phyloP scores from a whole-genome alignment of 2,329 filamentous ascomycete genomes.

The Diaporthe sp. region DNA sequence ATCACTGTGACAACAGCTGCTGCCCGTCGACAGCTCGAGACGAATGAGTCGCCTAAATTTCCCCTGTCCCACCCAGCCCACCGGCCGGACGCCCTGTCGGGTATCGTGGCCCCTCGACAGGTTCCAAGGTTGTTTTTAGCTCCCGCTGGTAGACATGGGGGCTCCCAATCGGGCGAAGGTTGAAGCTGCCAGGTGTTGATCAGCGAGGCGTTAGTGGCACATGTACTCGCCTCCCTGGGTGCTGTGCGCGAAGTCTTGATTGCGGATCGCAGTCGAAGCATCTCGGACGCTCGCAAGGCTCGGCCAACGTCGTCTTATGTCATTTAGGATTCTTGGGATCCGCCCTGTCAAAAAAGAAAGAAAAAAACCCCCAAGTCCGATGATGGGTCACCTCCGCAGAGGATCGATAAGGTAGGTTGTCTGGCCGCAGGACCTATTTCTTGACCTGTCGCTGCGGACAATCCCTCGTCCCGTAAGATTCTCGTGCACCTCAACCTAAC shows the following conservation, averaged over 20 bases:
- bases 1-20: constrained; percentile 24
- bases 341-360: background rate
- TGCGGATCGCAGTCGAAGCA: background rate
- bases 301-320: constrained; percentile 32
- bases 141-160: constrained; percentile 44
- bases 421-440: background rate
- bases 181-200: constrained; percentile 22
- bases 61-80: constrained; percentile 40
- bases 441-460: background rate
- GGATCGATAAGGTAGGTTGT: constrained; percentile 31
- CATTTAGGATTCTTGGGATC: constrained; percentile 18
- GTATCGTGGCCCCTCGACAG: constrained; percentile 44
- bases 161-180: constrained; percentile 32
- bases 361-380: background rate
- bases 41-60: constrained; percentile 39
- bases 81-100: constrained; percentile 23
- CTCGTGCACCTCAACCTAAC: constrained; percentile 27
- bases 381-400: constrained; percentile 28
- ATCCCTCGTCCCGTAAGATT: constrained; percentile 22
- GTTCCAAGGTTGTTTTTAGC: constrained; percentile 46
- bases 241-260: background rate
- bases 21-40: constrained; percentile 20
- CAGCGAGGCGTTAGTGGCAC: constrained; percentile 31
- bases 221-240: constrained; percentile 19
- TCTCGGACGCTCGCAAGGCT: background rate